Evolutionary conservation across 2,329 filamentous ascomycete species (phyloP).

Genomic region (Calonectria naviculata): DNA sequence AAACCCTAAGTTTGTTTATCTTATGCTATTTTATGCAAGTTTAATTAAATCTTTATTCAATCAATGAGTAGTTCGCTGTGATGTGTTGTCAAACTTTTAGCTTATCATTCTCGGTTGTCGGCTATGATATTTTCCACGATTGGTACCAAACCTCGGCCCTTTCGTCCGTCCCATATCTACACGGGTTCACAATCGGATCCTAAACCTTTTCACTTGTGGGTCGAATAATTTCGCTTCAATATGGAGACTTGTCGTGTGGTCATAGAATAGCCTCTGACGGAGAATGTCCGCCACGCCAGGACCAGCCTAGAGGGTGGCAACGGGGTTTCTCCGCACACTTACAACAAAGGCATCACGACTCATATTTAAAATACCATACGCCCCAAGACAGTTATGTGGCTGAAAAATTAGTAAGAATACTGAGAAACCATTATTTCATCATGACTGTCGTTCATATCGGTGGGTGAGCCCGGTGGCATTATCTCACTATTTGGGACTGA

Average conservation of each 20-base stretch:
- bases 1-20: too few relatives aligned
- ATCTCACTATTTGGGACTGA: background rate
- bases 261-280: background rate
- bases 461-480: slow-evolving; percentile 9
- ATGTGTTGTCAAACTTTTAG: too few relatives aligned
- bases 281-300: background rate
- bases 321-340: slow-evolving; percentile 12
- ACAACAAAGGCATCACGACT: background rate
- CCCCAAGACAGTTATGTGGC: background rate
- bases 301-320: background rate
- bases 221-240: background rate
- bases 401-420: background rate
- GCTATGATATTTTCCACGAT: too few relatives aligned
- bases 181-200: background rate
- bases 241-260: background rate
- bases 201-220: background rate
- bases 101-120: too few relatives aligned
- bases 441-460: slow-evolving; percentile 52
- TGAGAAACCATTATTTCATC: background rate
- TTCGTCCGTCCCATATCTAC: background rate
- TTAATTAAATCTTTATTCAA: too few relatives aligned
- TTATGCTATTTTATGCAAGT: too few relatives aligned
- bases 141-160: too few relatives aligned
- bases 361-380: slow-evolving; percentile 3
- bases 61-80: too few relatives aligned